These are phyloP conservation scores for Rhodotorula sp. DNA, from an alignment of 1,284 basidiomycete species.

Conservation along the genomic window DNA sequence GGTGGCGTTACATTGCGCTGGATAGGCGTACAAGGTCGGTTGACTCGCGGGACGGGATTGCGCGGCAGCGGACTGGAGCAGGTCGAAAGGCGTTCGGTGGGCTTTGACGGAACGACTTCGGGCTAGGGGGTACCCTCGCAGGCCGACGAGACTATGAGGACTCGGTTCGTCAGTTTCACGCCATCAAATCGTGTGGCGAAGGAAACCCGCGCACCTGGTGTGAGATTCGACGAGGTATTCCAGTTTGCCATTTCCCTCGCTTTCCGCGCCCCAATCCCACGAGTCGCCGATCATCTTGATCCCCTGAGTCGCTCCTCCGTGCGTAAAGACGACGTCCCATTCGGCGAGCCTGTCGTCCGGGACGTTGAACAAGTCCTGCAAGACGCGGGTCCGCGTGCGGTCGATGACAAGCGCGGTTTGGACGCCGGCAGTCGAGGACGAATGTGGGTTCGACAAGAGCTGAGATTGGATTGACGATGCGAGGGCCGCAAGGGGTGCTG, in stretches of 20 bases:
- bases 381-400: conserved; percentile 40
- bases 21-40: conserved; percentile 31
- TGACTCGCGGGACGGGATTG: conserved; percentile 30
- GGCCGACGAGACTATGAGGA: conserved; percentile 66
- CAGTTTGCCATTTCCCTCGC: conserved; percentile 46
- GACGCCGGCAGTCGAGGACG: conserved; percentile 43
- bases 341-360: conserved; percentile 64
- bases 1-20: conserved; percentile 36
- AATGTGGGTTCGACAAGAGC: conserved; percentile 48
- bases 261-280: conserved; percentile 59
- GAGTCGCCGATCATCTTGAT: conserved; percentile 76
- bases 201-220: conserved; percentile 52
- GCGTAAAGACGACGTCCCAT: conserved; percentile 75
- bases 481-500: conserved; percentile 37
- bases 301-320: conserved; percentile 68
- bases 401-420: conserved; percentile 42
- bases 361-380: conserved; percentile 45
- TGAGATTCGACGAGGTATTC: conserved; percentile 71
- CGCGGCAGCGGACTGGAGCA: conserved; percentile 18
- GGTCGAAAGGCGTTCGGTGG: conserved; percentile 51
- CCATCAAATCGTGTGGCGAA: no score
- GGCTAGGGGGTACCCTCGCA: conserved; percentile 64
- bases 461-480: conserved; percentile 34
- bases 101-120: conserved; percentile 62
- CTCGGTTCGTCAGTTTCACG: not conserved